Conservation (phyloP, 1,284 basidiomycete species). For the Ustilago esculenta region DNA sequence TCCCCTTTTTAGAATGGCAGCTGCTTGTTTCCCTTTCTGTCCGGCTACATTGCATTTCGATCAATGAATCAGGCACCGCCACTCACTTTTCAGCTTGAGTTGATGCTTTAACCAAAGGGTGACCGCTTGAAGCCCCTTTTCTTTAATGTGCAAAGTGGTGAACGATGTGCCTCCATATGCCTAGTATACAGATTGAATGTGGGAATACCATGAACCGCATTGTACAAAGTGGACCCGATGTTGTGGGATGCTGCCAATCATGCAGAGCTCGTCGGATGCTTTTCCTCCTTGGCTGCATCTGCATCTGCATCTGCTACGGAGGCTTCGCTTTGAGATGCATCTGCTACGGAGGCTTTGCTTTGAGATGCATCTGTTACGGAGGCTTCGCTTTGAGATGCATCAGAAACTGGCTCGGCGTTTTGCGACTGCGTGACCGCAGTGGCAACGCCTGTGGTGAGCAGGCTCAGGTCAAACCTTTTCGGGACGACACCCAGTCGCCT, state of each 20-base stretch:
- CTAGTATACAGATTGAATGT: conserved; percentile 13
- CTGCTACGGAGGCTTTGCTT: no score
- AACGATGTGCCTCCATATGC: no score
- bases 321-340: no score
- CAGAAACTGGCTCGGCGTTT: background rate
- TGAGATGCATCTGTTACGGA: background rate
- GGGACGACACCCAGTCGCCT: conserved; percentile 51
- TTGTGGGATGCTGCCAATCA: no score
- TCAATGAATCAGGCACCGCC: background rate
- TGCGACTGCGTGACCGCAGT: background rate
- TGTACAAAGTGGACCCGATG: background rate
- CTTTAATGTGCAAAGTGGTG: no score
- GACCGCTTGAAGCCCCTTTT: no score
- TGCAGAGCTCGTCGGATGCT: no score
- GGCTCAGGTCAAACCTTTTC: conserved; percentile 35
- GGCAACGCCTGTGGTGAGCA: conserved; percentile 15
- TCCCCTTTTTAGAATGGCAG: background rate
- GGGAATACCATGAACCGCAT: background rate
- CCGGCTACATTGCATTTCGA: background rate
- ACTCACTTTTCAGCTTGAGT: background rate
- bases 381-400: background rate
- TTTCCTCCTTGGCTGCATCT: no score
- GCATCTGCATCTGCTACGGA: no score
- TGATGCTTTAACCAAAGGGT: no score
- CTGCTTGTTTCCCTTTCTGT: background rate